Evolutionary conservation across 768 basidiomycete genomes (phyloP).

Genomic region (Lactarius pseudohatsudake): DNA sequence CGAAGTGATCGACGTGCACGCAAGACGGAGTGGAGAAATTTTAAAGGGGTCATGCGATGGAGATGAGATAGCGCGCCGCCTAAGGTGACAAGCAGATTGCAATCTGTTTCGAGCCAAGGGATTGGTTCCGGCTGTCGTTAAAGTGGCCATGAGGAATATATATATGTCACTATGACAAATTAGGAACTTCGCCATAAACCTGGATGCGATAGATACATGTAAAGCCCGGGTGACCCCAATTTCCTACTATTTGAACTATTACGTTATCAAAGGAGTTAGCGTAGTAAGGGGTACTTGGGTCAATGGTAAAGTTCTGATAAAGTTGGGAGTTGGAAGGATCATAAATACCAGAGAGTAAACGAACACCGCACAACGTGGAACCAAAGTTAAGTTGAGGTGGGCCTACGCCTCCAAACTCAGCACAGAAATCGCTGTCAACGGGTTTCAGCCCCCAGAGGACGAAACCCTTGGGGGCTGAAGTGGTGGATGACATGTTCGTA

Average conservation of each 20-base stretch:
- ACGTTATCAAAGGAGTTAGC: not conserved
- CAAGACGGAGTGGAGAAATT: no score
- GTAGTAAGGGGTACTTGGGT: not conserved
- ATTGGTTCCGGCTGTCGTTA: no score
- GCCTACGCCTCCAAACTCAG: not conserved
- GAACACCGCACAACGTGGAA: not conserved
- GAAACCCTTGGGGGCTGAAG: not conserved
- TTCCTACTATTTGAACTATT: not conserved
- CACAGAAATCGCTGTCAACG: not conserved
- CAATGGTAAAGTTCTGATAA: not conserved
- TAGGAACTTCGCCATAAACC: not conserved
- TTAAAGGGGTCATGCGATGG: no score
- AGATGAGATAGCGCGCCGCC: no score
- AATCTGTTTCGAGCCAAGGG: no score
- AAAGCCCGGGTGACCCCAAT: not conserved
- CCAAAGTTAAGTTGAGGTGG: not conserved
- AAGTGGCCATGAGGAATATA: no score
- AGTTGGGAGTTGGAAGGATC: not conserved
- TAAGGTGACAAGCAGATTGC: no score
- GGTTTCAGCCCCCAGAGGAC: not conserved
- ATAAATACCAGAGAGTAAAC: not conserved
- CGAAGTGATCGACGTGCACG: no score
- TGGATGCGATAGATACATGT: not conserved
- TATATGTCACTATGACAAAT: constrained; percentile 33
- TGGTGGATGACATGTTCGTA: not conserved